A percentile compares a stretch with the other conserved stretches of the same genome.
Conservation (phyloP, 331 rosid species). For the Quercus phellos region DNA sequence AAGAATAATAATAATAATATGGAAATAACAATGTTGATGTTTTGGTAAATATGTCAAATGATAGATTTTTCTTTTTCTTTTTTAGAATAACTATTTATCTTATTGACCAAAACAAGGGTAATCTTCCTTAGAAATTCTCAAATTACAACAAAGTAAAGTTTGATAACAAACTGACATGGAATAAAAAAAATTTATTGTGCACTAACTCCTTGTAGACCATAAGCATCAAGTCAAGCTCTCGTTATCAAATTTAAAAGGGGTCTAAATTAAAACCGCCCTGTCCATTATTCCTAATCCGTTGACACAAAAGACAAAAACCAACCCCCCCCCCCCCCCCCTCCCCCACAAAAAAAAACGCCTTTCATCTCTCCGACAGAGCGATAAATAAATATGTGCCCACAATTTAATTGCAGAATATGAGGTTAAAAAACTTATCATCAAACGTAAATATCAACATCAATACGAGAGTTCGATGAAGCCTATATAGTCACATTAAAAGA, state of each 20-base stretch:
- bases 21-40: too few relatives aligned
- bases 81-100: too few relatives aligned
- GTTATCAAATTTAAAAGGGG: constrained; percentile 3
- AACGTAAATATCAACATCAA: too few relatives aligned
- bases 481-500: too few relatives aligned
- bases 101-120: background rate
- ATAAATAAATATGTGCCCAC: background rate
- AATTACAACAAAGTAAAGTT: too few relatives aligned
- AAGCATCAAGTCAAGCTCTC: constrained; percentile 22
- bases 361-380: background rate
- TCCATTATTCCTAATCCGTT: constrained; percentile 14
- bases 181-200: constrained; percentile 2
- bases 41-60: too few relatives aligned
- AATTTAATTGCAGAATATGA: too few relatives aligned
- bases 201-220: background rate
- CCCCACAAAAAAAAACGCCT: background rate
- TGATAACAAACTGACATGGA: constrained; percentile 24
- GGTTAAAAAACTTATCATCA: too few relatives aligned
- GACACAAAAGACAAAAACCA: background rate
- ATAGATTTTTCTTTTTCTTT: too few relatives aligned
- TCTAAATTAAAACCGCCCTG: constrained; percentile 15
- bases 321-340: background rate
- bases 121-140: background rate
- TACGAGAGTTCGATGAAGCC: too few relatives aligned
- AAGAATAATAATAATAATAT: too few relatives aligned